Percentiles rank a stretch among this genome's conserved stretches.
Evolutionary conservation across 2,329 filamentous ascomycete species (phyloP).

Genomic region (Orbilia blumenaviensis): DNA sequence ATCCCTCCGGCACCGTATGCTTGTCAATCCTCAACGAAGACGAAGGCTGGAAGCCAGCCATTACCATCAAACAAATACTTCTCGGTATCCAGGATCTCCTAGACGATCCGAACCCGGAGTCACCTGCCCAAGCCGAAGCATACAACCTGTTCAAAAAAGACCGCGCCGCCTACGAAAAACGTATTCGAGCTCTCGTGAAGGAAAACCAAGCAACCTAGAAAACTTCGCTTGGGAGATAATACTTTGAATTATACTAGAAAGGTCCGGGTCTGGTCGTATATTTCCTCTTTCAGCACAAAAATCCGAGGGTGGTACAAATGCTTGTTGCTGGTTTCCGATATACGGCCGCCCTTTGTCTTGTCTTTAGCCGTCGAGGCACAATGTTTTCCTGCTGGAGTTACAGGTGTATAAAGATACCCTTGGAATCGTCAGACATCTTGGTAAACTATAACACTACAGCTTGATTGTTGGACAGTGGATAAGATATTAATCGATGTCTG

Average conservation of each 20-base stretch:
- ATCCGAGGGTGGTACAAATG: background rate
- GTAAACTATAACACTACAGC: background rate
- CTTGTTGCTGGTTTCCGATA: background rate
- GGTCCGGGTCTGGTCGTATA: background rate
- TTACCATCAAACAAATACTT: constrained; percentile 97
- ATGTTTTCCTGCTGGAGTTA: constrained; percentile 21
- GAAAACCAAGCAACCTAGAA: constrained; percentile 53
- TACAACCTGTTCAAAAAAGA: constrained; percentile 98
- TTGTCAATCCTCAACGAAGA: constrained; percentile 98
- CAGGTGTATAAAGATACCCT: constrained; percentile 33
- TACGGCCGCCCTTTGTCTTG: no score
- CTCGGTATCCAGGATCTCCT: constrained; percentile 95
- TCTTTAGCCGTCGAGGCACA: background rate
- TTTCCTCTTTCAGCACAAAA: background rate
- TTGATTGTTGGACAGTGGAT: background rate
- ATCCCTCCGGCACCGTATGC: constrained; percentile 96
- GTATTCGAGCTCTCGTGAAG: constrained; percentile 83
- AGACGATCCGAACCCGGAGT: constrained; percentile 96
- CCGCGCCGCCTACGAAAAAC: constrained; percentile 82
- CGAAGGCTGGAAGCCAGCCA: constrained; percentile 97
- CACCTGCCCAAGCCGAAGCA: constrained; percentile 93
- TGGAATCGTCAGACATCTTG: constrained; percentile 6
- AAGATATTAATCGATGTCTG: background rate
- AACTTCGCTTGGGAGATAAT: no score
- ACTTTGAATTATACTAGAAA: no score